Base-by-base conservation (phyloP, 306 rosid genomes). In the Canavalia gladiata region DNA sequence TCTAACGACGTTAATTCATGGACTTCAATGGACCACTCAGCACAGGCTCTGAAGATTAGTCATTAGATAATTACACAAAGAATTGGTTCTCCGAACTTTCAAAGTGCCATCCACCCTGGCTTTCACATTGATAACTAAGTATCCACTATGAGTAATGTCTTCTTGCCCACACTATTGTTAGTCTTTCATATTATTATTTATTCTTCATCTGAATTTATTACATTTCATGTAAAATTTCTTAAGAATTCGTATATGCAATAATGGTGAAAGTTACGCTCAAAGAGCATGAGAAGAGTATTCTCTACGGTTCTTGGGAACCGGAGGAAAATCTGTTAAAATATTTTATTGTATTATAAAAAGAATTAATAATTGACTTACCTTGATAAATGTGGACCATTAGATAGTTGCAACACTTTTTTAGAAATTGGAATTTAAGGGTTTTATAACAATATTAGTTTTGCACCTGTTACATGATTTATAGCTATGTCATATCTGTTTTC, bases 71-170 rank as follows among this genome's bases (percentile, higher is more conserved):
- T 50, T 72, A 35, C 3, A 2, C 51, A 73, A 57, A 79, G 54
- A 79, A 75, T 74, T 68, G 12, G 47, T 60, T 29, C 78, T 35
- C 46, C 33, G 0, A 34, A 31, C 51, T 49, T 84, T 25, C 28
- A 49, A 10, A 68, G 82, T 79, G 87, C 25, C 52, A 57, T 74
- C 86, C 86, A 83, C 83, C 46, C 82, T 57, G 64, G 0, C 57
- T 7, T 0, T 68, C 42, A 68, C 31, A 39, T 35, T 33, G 43
- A 82, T 56, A 72, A 8, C 7, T 37, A 30, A 29, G 60, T 75
- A 1, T 28, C 82, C 86, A 69, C 85, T 56, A 25, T 2, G 5
- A 4, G 7, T 8, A 52, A 46, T 46, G 25, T 68, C 57, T 74
- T 64, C 68, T 42, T 5, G 33, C 54, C 12, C 46, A 74, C 77